Evolutionary conservation across 306 rosid genomes (phyloP), one percentile per base, ranked within the genome.

Genomic region (Vigna trinervia): DNA sequence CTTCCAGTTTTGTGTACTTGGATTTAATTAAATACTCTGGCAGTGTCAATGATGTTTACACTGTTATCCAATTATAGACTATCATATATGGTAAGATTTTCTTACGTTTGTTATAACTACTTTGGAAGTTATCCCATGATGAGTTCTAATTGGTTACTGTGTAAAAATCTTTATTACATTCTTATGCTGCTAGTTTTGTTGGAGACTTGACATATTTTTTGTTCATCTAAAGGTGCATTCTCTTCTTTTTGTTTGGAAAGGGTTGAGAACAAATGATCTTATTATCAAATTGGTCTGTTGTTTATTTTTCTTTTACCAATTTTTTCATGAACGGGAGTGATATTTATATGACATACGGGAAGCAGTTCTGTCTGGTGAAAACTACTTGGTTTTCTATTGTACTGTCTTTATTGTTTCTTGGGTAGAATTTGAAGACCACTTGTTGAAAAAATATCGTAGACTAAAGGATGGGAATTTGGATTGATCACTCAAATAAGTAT

Each of bases 391-490:
- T 51, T 38, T 64, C 5, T 47, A 17, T 66, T 65, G 65, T 52
- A 41, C 61, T 38, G 47, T 53, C 4, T 34, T 48, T 57, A 51
- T 47, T 20, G 6, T 41, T 69, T 59, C 52, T 78, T 69, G 30
- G 43, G 64, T 71, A 34, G 62, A 36, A 26, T 60, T 70, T 71
- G 64, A 64, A 71, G 50, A 46, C 41, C 34, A 69, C 45, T 78
- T 53, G 15, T 12, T 70, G 50, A 22, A 70, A 48, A 50, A 36
- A 45, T 59, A 22, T 68, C 15, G 62, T 30, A 59, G 52, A 30
- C 41, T 51, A 50, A 79, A 64, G 39, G 78, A 71, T 63, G 58
- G 60, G 9, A 80, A 63, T 73, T 73, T 66, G 69, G 20, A 51
- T 56, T 73, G 75, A 56, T 73, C 41, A 52, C 20, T 41, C 5